These are phyloP conservation scores for Carex myosuroides DNA, from an alignment of 176 grass and related monocot genomes.

Conservation along the genomic window DNA sequence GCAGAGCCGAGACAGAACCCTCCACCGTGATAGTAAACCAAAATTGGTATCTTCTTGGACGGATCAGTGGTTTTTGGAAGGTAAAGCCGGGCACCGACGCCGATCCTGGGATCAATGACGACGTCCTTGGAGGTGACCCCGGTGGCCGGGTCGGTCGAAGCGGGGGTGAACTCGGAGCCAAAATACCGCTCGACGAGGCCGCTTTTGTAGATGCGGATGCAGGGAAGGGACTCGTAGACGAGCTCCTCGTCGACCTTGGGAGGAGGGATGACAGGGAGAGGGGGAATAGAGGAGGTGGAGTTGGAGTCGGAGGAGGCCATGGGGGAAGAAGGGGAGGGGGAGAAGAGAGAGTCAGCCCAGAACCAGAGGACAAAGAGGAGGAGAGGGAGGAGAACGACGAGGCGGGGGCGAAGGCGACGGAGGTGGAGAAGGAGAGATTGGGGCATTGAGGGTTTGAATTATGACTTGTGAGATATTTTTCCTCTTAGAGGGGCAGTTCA, in stretches of 20 bases:
- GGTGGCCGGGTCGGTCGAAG: slow-evolving; percentile 40
- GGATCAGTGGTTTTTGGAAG: slow-evolving; percentile 22
- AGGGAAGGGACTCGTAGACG: slow-evolving; percentile 40
- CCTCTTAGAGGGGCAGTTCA: not conserved
- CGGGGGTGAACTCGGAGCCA: slow-evolving; percentile 20
- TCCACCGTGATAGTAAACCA: slow-evolving; percentile 39
- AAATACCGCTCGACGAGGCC: slow-evolving; percentile 53
- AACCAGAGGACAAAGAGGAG: slow-evolving; percentile 25
- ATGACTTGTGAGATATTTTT: not conserved
- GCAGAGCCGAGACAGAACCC: slow-evolving; percentile 36
- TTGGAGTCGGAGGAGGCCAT: not conserved
- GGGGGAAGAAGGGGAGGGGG: not conserved
- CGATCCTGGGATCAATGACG: slow-evolving; percentile 32
- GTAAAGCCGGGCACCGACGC: slow-evolving; percentile 47
- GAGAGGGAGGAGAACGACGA: slow-evolving; percentile 8
- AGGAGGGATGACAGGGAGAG: slow-evolving; percentile 21
- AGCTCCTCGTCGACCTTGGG: slow-evolving; percentile 29
- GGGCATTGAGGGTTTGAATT: not conserved
- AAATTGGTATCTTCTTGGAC: slow-evolving; percentile 33
- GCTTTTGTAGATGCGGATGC: slow-evolving; percentile 57
- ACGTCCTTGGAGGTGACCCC: slow-evolving; percentile 62
- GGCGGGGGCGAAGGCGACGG: slow-evolving; percentile 14
- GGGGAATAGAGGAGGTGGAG: not conserved
- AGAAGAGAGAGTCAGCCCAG: slow-evolving; percentile 16
- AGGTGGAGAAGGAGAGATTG: slow-evolving; percentile 5